These are phyloP conservation scores for Pseudonitzschia multiseries DNA, from an alignment of 108 stramenopile species.

Conservation along the genomic window DNA sequence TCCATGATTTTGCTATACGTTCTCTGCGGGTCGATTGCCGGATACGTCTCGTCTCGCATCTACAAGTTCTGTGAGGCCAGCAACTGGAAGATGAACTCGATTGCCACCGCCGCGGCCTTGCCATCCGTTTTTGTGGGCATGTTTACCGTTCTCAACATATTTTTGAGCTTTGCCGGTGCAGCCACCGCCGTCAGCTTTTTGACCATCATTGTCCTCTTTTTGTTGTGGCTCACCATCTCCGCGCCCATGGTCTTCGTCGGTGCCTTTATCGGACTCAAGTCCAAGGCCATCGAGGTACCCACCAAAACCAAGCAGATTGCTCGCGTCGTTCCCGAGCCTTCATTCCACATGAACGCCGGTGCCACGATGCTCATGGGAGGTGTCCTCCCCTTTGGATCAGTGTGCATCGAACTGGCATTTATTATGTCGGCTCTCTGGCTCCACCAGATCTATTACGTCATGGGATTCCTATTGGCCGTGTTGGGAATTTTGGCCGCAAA, in stretches of 20 bases:
- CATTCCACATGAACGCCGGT: slow-evolving; percentile 79
- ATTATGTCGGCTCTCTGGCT: slow-evolving; percentile 98
- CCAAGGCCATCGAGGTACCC: slow-evolving; percentile 78
- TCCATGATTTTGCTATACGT: slow-evolving; percentile 94
- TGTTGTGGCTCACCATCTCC: slow-evolving; percentile 88
- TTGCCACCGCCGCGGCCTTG: slow-evolving; percentile 83
- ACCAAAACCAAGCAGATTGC: slow-evolving; percentile 95
- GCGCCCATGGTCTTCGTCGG: slow-evolving; percentile 96
- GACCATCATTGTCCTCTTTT: slow-evolving; percentile 86
- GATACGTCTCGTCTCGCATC: slow-evolving; percentile 85
- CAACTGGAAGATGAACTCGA: slow-evolving; percentile 78
- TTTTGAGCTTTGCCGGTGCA: slow-evolving; percentile 81
- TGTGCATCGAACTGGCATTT: slow-evolving; percentile 99
- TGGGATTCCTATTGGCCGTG: slow-evolving; percentile 97
- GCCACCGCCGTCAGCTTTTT: slow-evolving; percentile 92
- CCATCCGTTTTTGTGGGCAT: slow-evolving; percentile 82
- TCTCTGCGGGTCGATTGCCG: slow-evolving; percentile 87
- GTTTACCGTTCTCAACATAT: slow-evolving; percentile 85
- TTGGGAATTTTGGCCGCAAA: slow-evolving; percentile 91
- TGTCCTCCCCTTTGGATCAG: slow-evolving; percentile 96
- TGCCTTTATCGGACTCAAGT: slow-evolving; percentile 90
- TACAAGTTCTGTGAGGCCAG: slow-evolving; percentile 93
- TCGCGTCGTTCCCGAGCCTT: slow-evolving; percentile 84
- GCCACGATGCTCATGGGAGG: slow-evolving; percentile 88
- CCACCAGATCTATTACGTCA: slow-evolving; percentile 98